These are phyloP conservation scores for Oryza meyeriana DNA, from an alignment of 176 grass and related monocot genomes.

Conservation along the genomic window DNA sequence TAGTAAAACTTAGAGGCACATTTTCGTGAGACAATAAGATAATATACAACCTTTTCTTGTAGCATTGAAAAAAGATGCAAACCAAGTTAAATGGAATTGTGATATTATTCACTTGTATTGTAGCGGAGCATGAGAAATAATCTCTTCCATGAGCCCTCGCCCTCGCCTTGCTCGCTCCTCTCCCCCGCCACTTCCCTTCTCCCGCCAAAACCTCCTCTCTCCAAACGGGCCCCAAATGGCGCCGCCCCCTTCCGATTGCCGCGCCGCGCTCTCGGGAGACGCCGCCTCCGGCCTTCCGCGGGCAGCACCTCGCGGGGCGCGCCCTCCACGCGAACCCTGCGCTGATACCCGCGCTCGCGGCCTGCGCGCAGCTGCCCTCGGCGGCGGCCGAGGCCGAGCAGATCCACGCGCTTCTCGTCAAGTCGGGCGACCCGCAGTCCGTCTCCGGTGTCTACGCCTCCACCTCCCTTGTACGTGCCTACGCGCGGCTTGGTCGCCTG, in stretches of 20 bases:
- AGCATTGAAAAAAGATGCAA: no score
- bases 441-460: conserved; percentile 25
- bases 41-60: no score
- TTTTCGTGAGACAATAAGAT: no score
- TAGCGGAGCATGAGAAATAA: background rate
- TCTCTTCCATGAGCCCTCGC: background rate
- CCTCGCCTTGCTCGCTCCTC: background rate
- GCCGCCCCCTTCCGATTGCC: conserved; percentile 33
- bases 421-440: conserved; percentile 20
- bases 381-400: conserved; percentile 33
- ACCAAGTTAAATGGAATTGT: no score
- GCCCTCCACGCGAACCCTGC: conserved; percentile 29
- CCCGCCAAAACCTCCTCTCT: background rate
- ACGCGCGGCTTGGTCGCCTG: conserved; percentile 30
- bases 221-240: conserved; percentile 7
- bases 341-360: conserved; percentile 36
- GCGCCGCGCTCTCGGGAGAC: background rate
- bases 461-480: conserved; percentile 41
- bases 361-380: conserved; percentile 41
- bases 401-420: conserved; percentile 51
- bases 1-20: no score
- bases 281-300: conserved; percentile 34
- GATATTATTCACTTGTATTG: no score
- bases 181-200: background rate
- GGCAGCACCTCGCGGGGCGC: conserved; percentile 22